These are phyloP conservation scores for Dioscorea alata DNA, from an alignment of 106 monocot genomes.

Conservation along the genomic window DNA sequence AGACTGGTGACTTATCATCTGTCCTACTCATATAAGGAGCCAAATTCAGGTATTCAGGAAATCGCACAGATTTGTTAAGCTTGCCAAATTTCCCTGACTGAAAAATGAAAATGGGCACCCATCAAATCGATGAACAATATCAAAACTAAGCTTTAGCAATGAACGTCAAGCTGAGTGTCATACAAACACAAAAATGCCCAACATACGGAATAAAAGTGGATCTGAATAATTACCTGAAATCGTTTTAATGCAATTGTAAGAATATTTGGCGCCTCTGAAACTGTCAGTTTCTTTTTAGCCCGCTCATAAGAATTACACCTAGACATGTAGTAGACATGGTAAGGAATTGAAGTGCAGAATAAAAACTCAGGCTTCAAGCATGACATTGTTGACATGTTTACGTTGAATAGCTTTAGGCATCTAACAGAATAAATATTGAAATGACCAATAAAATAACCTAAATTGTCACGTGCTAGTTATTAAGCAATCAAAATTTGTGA, in stretches of 20 bases:
- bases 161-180: no score
- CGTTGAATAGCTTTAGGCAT: no score
- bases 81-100: conserved; percentile 96
- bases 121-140: no score
- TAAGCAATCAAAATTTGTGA: no score
- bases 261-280: conserved; percentile 64
- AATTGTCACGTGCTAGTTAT: no score
- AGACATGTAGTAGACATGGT: neutral
- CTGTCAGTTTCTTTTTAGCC: conserved; percentile 55
- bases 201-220: neutral
- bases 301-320: conserved; percentile 74
- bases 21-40: conserved; percentile 60
- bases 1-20: conserved; percentile 60
- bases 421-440: no score
- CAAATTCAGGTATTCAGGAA: conserved; percentile 67
- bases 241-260: conserved; percentile 73
- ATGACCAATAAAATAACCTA: no score
- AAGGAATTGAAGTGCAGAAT: no score
- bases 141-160: no score
- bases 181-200: neutral
- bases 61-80: conserved; percentile 69
- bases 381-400: no score
- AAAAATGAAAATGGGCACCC: neutral
- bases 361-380: no score
- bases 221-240: conserved; percentile 49